Evolutionary conservation across 2,329 filamentous ascomycete species (phyloP), one percentile per base, ranked within the genome.

Genomic region (Aspergillus tubingensis): DNA sequence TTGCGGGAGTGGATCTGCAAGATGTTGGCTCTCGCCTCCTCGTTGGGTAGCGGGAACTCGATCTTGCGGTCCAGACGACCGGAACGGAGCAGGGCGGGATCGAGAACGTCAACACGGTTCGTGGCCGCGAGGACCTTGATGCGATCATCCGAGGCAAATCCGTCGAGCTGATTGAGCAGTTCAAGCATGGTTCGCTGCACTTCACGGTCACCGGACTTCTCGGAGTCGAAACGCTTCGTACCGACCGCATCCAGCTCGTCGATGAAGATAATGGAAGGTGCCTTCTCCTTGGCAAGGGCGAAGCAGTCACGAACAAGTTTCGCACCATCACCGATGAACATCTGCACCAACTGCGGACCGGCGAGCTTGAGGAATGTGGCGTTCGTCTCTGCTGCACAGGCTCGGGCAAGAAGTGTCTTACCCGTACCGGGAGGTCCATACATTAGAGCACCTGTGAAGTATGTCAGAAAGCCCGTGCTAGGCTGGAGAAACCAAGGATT

Each of bases 161-260:
- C 95, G 74, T 99, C 95, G 1, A 99, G 88, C 82, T 99, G 95
- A 81, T 99, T 99, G 66, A 99, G 89, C 58, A 99, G 86, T 79
- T 99, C 95, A 81, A 99, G 83, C 96, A 99, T 99, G 60, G 95
- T 99, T 76, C 95, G 88, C 81, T 99, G 95, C 47, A 99, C 95
- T 81, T 99, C 95, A 77, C 95, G 87, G 77, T 99, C 95, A 80
- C 95, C 95, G 62, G 91, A 95, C 85, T 98, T 99, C 76, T 98
- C 93, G 68, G 91, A 96, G 78, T 99, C 95, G 82, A 99, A 99
- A 74, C 95, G 94, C 82, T 98, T 98, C 57, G 94, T 98, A 68
- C 95, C 95, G n/a, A 99, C 90, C 60, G 95, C 95, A 76, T 99
- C 95, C 65, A 99, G 82, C 80, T 99, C 95, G 80, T 99, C 95